A percentile compares a stretch with the other conserved stretches of the same genome.
Conservation (phyloP, 495 filamentous ascomycete genomes). For the Amniculicola lignicola region DNA sequence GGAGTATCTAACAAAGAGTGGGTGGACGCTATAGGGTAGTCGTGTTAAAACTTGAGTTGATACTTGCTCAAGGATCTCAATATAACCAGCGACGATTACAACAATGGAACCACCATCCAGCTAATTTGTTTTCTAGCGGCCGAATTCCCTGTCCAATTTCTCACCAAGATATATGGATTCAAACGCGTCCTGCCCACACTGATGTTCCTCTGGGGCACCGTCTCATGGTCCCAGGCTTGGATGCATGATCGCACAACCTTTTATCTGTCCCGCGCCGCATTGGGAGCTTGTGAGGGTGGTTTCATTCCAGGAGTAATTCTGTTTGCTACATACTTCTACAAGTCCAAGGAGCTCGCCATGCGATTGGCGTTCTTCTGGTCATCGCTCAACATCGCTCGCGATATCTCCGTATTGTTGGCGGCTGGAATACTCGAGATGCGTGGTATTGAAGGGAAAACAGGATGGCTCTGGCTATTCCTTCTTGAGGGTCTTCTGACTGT, state of each 20-base stretch:
- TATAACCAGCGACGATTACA: constrained; percentile 24
- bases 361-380: neutral
- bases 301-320: constrained; percentile 1
- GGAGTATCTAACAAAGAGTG: constrained; percentile 17
- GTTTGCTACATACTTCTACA: neutral
- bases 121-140: constrained; percentile 48
- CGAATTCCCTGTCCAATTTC: constrained; percentile 48
- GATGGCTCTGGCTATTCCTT: constrained; percentile 34
- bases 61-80: no score
- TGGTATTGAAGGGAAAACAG: constrained; percentile 13
- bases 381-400: neutral
- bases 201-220: constrained; percentile 37
- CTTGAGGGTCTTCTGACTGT: constrained; percentile 34
- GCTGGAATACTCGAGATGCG: constrained; percentile 24
- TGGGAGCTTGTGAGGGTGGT: neutral
- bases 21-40: neutral
- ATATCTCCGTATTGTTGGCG: constrained; percentile 12
- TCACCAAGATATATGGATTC: constrained; percentile 50
- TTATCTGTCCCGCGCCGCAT: neutral
- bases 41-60: no score
- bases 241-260: neutral
- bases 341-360: neutral
- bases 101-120: constrained; percentile 37
- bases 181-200: constrained; percentile 48
- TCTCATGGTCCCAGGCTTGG: neutral